A percentile compares a stretch with the other conserved stretches of the same genome.
Conservation (phyloP, 805 yeast species). For the Kodamaea kaohsiungensis region DNA sequence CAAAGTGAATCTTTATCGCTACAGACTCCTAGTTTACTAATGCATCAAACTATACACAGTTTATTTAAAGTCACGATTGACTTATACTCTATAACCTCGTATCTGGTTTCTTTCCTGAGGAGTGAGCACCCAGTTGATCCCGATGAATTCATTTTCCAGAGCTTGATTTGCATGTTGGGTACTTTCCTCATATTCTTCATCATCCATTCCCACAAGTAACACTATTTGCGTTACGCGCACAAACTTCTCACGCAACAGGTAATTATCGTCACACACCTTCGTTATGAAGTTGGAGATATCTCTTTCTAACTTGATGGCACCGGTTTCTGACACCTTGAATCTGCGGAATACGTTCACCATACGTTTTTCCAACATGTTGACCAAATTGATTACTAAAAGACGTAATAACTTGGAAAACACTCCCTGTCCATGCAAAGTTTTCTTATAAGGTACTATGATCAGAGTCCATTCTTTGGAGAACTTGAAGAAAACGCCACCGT, state of each 20-base stretch:
- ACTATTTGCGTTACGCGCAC: conserved; percentile 82
- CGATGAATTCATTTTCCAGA: conserved; percentile 28
- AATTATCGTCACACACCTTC: conserved; percentile 70
- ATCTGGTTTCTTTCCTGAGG: conserved; percentile 72
- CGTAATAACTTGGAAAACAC: conserved; percentile 52
- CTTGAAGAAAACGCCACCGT: conserved; percentile 34
- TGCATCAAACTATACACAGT: background rate
- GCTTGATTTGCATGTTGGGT: conserved; percentile 19
- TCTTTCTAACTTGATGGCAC: conserved; percentile 79
- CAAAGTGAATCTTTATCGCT: too few relatives aligned
- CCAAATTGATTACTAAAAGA: conserved; percentile 53
- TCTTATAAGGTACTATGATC: conserved; percentile 64
- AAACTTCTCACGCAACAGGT: conserved; percentile 75
- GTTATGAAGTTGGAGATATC: conserved; percentile 75
- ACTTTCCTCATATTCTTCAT: conserved; percentile 48
- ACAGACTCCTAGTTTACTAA: too few relatives aligned
- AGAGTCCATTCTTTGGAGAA: conserved; percentile 68
- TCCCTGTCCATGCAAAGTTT: conserved; percentile 50
- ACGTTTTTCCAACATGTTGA: conserved; percentile 61
- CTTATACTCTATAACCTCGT: conserved; percentile 54
- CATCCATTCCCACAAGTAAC: conserved; percentile 79
- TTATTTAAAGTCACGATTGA: background rate
- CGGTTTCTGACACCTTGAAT: conserved; percentile 68
- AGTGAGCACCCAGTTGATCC: conserved; percentile 70
- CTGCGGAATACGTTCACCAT: conserved; percentile 65